Base-by-base conservation (phyloP, 495 filamentous ascomycete genomes). In the Jackrogersella multiformis region DNA sequence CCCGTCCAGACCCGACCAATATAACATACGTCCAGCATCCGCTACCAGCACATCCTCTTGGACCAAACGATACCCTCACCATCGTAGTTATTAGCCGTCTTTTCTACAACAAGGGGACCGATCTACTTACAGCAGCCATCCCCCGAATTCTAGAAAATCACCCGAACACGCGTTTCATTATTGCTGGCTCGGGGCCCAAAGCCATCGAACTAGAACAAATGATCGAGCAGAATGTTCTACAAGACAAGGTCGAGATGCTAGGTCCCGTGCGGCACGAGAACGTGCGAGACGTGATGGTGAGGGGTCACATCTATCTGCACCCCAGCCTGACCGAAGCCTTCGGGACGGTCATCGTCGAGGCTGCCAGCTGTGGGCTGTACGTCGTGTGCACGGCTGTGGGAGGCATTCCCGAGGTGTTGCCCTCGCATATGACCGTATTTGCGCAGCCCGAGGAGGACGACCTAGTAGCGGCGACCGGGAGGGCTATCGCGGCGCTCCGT, bases 61-160 rank as follows among this genome's bases (percentile, higher is more conserved):
- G 91, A 0, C 92, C 93, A 1, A 82, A 92, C 52, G 92, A 96
- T 66, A 91, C 85, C 12, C 95, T 99, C 66, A 98, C 94, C 3
- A 98, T 98, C 58, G 93, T 98, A 0, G 94, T 98, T 4, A 94
- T 99, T 28, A 97, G 94, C 4, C 92, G 95, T 18, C 90, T 99
- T 10, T 99, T 97, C 76, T 97, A 98, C 80, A 99, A 99, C 79
- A 99, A 99, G 75, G 95, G 95, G 44, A 98, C 93, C 5, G 96
- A 97, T 76, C 86, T 99, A 0, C 84, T 99, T 0, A 96, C 97
- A 26, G 94, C 95, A 20, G 91, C 93, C 5, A 95, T 99, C 39
- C 95, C 95, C 1, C 90, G 93, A 51, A 97, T 99, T 30, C 85
- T 97, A 20, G 88, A 92, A 23, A 85, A 86, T 20, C 91, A 99